Evolutionary conservation across 1,284 basidiomycete genomes (phyloP).

Genomic region (Pascua guehoae): DNA sequence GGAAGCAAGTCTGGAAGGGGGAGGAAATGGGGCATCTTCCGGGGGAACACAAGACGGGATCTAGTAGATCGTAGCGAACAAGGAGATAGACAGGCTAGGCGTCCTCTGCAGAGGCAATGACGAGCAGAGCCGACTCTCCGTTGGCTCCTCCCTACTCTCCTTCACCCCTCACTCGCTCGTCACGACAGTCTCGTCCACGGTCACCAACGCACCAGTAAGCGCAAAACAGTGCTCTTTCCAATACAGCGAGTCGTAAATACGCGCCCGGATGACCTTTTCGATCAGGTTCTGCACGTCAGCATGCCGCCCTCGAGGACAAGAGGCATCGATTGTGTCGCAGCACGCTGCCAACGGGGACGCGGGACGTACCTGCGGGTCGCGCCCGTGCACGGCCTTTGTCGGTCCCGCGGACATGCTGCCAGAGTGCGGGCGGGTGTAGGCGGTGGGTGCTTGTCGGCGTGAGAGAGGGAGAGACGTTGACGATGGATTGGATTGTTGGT

Average conservation of each 20-base stretch:
- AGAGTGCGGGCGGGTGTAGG: neutral
- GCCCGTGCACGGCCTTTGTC: conserved; percentile 70
- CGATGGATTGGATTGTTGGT: neutral
- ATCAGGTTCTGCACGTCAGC: conserved; percentile 69
- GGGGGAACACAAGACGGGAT: neutral
- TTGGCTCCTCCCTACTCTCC: no score
- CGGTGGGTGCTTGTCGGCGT: no score
- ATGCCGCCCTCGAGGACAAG: neutral
- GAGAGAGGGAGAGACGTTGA: neutral
- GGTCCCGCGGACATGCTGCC: conserved; percentile 14
- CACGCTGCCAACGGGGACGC: neutral
- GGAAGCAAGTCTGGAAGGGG: neutral
- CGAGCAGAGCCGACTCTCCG: neutral
- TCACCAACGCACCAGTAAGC: conserved; percentile 63
- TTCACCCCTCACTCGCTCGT: neutral
- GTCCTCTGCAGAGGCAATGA: no score
- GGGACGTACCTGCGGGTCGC: conserved; percentile 75
- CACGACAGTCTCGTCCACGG: neutral
- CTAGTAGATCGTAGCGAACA: no score
- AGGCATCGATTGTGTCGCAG: no score
- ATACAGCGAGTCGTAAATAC: conserved; percentile 91
- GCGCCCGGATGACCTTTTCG: conserved; percentile 91
- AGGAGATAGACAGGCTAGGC: no score
- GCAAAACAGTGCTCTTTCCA: conserved; percentile 99
- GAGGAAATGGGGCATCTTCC: neutral